A percentile compares a stretch with the other conserved stretches of the same genome.
Conservation (phyloP, 1,284 basidiomycete species). For the Boletus mariae region DNA sequence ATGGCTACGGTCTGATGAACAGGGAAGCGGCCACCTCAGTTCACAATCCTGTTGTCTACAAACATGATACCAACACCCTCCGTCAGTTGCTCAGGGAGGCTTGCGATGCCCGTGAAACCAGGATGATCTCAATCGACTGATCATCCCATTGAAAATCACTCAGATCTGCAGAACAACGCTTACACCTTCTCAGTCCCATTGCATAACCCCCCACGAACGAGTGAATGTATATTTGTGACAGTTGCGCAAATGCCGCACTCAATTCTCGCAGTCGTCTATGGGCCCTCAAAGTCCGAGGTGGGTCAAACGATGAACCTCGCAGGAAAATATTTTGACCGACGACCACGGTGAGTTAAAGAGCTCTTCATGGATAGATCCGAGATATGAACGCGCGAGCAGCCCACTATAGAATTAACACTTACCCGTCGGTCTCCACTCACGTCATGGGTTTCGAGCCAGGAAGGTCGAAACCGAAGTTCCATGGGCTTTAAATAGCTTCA, state of each 20-base stretch:
- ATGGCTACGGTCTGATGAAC: background rate
- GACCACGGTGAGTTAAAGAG: background rate
- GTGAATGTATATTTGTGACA: background rate
- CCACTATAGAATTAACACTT: background rate
- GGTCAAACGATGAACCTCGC: background rate
- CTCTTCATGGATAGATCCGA: background rate
- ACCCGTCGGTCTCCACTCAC: background rate
- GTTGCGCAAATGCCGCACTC: background rate
- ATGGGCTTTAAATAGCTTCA: background rate
- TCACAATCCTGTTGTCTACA: background rate
- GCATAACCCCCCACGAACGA: background rate
- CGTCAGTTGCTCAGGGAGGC: background rate
- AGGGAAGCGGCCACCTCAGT: background rate
- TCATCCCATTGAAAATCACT: background rate
- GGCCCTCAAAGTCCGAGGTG: background rate
- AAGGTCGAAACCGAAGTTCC: background rate
- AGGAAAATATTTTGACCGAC: background rate
- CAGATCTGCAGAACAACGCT: too few species aligned
- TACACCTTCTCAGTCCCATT: background rate
- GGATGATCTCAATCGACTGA: background rate
- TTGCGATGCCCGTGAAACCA: background rate
- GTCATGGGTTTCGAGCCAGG: background rate
- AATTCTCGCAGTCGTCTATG: background rate
- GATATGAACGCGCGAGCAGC: background rate
- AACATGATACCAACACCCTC: background rate